Conservation (phyloP, 495 filamentous ascomycete genomes). For the Cercophora newfieldiana region DNA sequence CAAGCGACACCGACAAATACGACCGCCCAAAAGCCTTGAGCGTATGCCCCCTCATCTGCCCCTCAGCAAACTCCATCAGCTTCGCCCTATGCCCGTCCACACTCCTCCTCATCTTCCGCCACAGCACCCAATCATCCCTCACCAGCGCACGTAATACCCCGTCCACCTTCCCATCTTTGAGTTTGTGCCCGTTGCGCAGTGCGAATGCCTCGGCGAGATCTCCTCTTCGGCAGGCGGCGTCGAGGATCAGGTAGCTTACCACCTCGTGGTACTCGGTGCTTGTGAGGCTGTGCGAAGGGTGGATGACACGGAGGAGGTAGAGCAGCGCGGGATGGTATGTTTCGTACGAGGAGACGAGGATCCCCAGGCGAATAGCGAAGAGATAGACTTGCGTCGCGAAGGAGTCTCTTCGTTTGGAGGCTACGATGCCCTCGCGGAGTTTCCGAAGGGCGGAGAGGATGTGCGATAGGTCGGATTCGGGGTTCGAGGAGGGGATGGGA, state of each 20-base stretch:
- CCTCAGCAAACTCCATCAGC: conserved; percentile 78
- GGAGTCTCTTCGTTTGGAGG: conserved; percentile 64
- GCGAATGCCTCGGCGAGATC: conserved; percentile 71
- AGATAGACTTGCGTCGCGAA: conserved; percentile 71
- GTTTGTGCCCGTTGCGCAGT: conserved; percentile 54
- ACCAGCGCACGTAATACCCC: conserved; percentile 68
- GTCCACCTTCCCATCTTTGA: conserved; percentile 63
- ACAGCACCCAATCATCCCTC: conserved; percentile 78
- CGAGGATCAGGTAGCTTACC: conserved; percentile 76
- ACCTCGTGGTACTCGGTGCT: conserved; percentile 72
- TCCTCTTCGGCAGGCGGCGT: conserved; percentile 82
- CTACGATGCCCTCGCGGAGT: conserved; percentile 83
- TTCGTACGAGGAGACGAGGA: conserved; percentile 75
- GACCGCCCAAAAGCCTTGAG: conserved; percentile 80
- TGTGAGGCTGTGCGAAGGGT: conserved; percentile 62
- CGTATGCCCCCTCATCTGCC: conserved; percentile 65
- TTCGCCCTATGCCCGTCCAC: conserved; percentile 75
- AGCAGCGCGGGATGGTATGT: conserved; percentile 88
- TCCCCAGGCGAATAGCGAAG: conserved; percentile 80
- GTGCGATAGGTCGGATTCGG: conserved; percentile 43
- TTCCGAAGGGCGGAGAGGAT: conserved; percentile 79
- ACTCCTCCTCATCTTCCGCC: conserved; percentile 66
- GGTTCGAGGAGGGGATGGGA: conserved; percentile 9
- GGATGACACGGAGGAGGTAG: conserved; percentile 71
- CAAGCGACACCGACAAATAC: conserved; percentile 71